Conservation (phyloP, 2,329 filamentous ascomycete genomes). For the Talaromyces sp. region DNA sequence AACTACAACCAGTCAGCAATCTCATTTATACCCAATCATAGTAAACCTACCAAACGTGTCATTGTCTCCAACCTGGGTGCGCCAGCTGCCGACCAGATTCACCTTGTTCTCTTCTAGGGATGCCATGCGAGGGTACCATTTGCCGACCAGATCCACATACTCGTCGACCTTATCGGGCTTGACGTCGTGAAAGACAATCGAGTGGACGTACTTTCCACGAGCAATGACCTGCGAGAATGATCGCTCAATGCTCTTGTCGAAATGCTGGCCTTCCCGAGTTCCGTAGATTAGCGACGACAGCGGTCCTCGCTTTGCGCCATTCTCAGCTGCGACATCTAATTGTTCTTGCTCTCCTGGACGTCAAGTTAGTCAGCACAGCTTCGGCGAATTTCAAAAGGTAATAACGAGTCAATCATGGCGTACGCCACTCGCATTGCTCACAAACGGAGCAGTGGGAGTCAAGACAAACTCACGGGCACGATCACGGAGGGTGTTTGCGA, state of each 20-base stretch:
- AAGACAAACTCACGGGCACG: conserved; percentile 38
- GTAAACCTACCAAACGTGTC: conserved; percentile 80
- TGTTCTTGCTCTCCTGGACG: conserved; percentile 56
- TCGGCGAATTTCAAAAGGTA: conserved; percentile 35
- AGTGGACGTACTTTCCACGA: conserved; percentile 96
- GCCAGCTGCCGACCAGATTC: conserved; percentile 94
- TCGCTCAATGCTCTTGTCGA: conserved; percentile 93
- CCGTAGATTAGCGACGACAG: conserved; percentile 92
- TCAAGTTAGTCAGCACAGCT: conserved; percentile 58
- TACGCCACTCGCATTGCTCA: conserved; percentile 46
- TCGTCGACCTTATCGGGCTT: conserved; percentile 95
- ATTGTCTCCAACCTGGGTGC: conserved; percentile 94
- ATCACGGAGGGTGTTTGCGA: conserved; percentile 41
- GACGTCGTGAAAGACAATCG: conserved; percentile 93
- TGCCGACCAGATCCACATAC: conserved; percentile 83
- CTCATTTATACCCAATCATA: background rate
- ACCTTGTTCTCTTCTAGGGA: conserved; percentile 84
- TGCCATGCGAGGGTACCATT: conserved; percentile 91
- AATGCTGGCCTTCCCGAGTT: conserved; percentile 88
- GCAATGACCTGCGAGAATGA: conserved; percentile 95
- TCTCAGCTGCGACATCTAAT: conserved; percentile 57
- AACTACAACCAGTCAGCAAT: conserved; percentile 54
- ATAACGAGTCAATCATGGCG: conserved; percentile 35
- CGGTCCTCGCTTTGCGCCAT: conserved; percentile 65
- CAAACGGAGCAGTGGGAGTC: conserved; percentile 45